phyloP scores from a whole-genome alignment of 257 asterid genomes.

The Petrea volubilis region DNA sequence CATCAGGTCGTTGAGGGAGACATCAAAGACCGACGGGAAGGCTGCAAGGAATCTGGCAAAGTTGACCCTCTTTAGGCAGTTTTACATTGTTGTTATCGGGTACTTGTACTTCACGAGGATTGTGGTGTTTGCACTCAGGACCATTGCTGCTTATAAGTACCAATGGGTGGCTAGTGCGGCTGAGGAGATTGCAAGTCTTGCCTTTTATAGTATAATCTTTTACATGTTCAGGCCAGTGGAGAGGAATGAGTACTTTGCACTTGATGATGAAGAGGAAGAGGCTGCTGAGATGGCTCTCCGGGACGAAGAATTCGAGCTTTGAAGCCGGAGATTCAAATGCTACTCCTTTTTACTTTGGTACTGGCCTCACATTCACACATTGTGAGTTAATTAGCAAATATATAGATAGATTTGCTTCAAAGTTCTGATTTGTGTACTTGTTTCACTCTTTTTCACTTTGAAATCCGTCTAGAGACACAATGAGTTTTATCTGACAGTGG shows the following conservation, averaged over 20 bases:
- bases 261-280: slow-evolving; percentile 91
- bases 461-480: slow-evolving; percentile 18
- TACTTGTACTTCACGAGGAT: slow-evolving; percentile 93
- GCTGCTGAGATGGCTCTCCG: slow-evolving; percentile 90
- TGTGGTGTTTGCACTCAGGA: slow-evolving; percentile 89
- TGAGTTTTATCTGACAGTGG: slow-evolving; percentile 28
- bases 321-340: slow-evolving; percentile 38
- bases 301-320: slow-evolving; percentile 92
- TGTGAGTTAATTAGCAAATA: slow-evolving; percentile 37
- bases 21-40: slow-evolving; percentile 96
- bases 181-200: slow-evolving; percentile 88
- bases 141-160: slow-evolving; percentile 87
- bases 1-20: slow-evolving; percentile 91
- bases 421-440: slow-evolving; percentile 32
- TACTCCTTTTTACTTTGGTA: slow-evolving; percentile 29
- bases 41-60: slow-evolving; percentile 94
- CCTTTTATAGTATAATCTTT: slow-evolving; percentile 76
- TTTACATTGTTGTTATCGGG: slow-evolving; percentile 92
- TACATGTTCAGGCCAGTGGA: slow-evolving; percentile 97
- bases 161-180: slow-evolving; percentile 96
- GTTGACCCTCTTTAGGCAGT: slow-evolving; percentile 92
- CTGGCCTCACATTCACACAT: slow-evolving; percentile 30
- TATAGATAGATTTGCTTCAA: slow-evolving; percentile 34
- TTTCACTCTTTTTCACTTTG: slow-evolving; percentile 18
- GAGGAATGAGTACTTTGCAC: slow-evolving; percentile 83